These are phyloP conservation scores for Cladosporium sp. DNA, from an alignment of 2,329 filamentous ascomycete species.

Conservation along the genomic window DNA sequence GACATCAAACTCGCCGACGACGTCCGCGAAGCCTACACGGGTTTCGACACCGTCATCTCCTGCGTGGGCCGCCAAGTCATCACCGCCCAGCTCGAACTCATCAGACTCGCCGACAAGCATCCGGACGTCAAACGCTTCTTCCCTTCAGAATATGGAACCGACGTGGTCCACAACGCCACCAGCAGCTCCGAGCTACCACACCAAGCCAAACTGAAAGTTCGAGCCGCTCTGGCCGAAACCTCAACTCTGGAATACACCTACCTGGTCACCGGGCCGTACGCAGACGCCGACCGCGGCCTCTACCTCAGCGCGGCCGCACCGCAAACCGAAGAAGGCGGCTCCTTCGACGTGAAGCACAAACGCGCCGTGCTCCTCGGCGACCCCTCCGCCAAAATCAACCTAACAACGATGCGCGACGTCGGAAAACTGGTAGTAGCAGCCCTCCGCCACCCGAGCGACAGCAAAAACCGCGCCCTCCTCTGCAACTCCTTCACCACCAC, in stretches of 20 bases:
- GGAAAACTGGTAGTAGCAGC: conserved; percentile 61
- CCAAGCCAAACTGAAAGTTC: conserved; percentile 65
- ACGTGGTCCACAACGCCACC: conserved; percentile 51
- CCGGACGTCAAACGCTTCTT: conserved; percentile 58
- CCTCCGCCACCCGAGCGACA: conserved; percentile 51
- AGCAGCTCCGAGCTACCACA: conserved; percentile 62
- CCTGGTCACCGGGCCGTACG: conserved; percentile 65
- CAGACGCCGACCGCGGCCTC: conserved; percentile 45
- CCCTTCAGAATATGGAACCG: conserved; percentile 64
- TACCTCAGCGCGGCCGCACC: conserved; percentile 47
- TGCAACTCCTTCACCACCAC: conserved; percentile 69
- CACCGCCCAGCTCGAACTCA: conserved; percentile 56
- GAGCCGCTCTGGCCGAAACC: conserved; percentile 53
- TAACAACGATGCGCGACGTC: conserved; percentile 69
- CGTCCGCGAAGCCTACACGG: conserved; percentile 51
- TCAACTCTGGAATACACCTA: conserved; percentile 58
- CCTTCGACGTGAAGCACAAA: conserved; percentile 54
- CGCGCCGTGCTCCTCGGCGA: conserved; percentile 59
- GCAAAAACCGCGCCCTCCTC: conserved; percentile 55
- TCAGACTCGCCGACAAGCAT: conserved; percentile 54
- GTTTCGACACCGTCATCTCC: conserved; percentile 61
- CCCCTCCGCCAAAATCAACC: conserved; percentile 57
- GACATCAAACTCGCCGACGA: conserved; percentile 50
- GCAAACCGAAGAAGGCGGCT: conserved; percentile 43
- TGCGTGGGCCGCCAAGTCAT: conserved; percentile 61